Evolutionary conservation across 176 grass and related monocot species (phyloP).

Genomic region (Aegilops bicornis): DNA sequence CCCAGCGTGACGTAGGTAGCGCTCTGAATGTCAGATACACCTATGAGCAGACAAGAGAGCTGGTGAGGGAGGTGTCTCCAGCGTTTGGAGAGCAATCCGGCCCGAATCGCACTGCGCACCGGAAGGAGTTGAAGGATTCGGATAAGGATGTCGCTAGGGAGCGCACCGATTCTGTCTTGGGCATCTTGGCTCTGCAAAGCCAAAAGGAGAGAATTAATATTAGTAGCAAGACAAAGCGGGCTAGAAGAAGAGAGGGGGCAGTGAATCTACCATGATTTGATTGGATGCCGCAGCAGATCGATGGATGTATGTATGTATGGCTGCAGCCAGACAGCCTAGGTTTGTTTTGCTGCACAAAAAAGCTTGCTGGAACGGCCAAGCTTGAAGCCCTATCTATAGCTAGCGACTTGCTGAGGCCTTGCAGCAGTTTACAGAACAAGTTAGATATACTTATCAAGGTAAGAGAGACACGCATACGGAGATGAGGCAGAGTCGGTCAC

Average conservation of each 20-base stretch:
- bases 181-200: neutral
- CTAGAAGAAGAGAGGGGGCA: too few relatives aligned
- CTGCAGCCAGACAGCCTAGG: neutral
- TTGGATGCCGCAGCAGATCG: neutral
- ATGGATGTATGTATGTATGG: neutral
- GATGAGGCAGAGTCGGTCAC: neutral
- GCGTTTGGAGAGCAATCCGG: neutral
- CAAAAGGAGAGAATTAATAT: too few relatives aligned
- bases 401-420: too few relatives aligned
- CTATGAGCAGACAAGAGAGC: neutral
- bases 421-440: too few relatives aligned
- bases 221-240: too few relatives aligned
- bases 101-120: neutral
- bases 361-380: too few relatives aligned
- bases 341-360: neutral
- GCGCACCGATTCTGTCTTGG: neutral
- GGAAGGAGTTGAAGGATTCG: neutral
- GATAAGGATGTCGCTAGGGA: neutral
- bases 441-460: too few relatives aligned
- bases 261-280: neutral
- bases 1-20: neutral
- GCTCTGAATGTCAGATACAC: neutral
- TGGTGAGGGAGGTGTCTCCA: neutral
- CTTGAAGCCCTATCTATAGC: too few relatives aligned
- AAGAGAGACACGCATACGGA: too few relatives aligned